Base-by-base conservation (phyloP, 2,329 filamentous ascomycete species). In the Xylariaceae sp. region DNA sequence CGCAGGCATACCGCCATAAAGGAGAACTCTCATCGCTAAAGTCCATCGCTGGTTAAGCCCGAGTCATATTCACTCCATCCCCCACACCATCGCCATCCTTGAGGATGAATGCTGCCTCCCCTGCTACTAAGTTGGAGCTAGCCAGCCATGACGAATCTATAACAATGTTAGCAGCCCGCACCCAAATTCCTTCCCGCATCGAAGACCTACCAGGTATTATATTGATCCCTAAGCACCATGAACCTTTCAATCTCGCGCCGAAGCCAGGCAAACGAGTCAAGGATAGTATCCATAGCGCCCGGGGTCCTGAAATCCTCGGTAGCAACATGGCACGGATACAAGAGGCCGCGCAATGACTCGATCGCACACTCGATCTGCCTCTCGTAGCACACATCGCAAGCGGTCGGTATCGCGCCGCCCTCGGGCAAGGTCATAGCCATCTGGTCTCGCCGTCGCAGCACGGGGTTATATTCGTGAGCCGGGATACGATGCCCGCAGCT, bases 341-440 rank as follows among this genome's bases (percentile, higher is more conserved):
- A 22, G 1, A 49, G 26, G 2, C 5, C 0, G 0, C 36, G 21
- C n/a, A 55, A 5, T 2, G 10, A 9, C 7, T 5, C 19, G 0
- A 34, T 15, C 3, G 43, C 2, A 0, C 18, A 6, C 0, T 3
- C 3, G 1, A 56, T n/a, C 7, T 34, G 9, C 0, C 1, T 2
- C 1, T 44, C 39, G 8, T n/a, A 32, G 7, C 62, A 65, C 0
- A 1, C 1, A 0, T 30, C 1, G n/a, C 63, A 65, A 1, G 1
- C 3, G 0, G 1, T 0, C 0, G 53, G 53, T 0, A 64, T n/a
- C 0, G 1, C 2, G 0, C 60, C 63, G 0, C 58, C 61, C 18
- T 65, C 63, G 0, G 60, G 53, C 0, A 60, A 0, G 0, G 63
- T 65, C 1, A 50, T 10, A 4, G 63, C 58, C 0, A 62, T 32